phyloP scores from a whole-genome alignment of 1,284 basidiomycete genomes.

The Ustilago vetiveriae region DNA sequence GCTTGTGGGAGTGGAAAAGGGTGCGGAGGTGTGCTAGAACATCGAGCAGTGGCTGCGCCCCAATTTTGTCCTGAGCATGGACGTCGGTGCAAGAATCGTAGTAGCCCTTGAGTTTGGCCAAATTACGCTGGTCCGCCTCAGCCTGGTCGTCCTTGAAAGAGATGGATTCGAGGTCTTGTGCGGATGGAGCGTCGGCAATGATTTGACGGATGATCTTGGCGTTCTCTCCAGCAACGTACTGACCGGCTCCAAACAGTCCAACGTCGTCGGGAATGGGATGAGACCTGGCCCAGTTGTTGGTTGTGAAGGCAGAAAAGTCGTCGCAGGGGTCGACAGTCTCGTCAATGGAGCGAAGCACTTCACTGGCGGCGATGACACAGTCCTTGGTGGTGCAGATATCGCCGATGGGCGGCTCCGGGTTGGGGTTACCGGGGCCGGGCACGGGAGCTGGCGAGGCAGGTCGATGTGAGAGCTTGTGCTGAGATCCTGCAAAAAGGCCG shows the following conservation, averaged over 20 bases:
- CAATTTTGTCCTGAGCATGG: constrained; percentile 69
- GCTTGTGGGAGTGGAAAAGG: constrained; percentile 49
- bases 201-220: constrained; percentile 68
- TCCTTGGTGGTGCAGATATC: constrained; percentile 77
- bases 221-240: constrained; percentile 46
- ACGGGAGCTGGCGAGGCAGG: constrained; percentile 40
- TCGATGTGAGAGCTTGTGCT: constrained; percentile 68
- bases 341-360: constrained; percentile 84
- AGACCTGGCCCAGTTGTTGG: constrained; percentile 58
- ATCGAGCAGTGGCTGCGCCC: constrained; percentile 69
- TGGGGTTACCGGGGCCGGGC: constrained; percentile 54
- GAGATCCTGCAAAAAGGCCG: constrained; percentile 76
- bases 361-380: constrained; percentile 84
- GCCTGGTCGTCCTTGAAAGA: constrained; percentile 15
- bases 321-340: constrained; percentile 88
- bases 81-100: constrained; percentile 87
- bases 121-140: constrained; percentile 74
- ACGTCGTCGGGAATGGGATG: constrained; percentile 69
- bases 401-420: constrained; percentile 49
- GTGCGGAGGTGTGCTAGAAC: constrained; percentile 68
- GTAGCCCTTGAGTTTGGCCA: constrained; percentile 81
- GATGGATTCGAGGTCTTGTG: constrained; percentile 64
- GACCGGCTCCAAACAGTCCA: constrained; percentile 68
- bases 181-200: constrained; percentile 56
- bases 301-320: constrained; percentile 88